Evolutionary conservation across 2,329 filamentous ascomycete species (phyloP), one percentile per base, ranked within the genome.

Genomic region (Phoma sp.): DNA sequence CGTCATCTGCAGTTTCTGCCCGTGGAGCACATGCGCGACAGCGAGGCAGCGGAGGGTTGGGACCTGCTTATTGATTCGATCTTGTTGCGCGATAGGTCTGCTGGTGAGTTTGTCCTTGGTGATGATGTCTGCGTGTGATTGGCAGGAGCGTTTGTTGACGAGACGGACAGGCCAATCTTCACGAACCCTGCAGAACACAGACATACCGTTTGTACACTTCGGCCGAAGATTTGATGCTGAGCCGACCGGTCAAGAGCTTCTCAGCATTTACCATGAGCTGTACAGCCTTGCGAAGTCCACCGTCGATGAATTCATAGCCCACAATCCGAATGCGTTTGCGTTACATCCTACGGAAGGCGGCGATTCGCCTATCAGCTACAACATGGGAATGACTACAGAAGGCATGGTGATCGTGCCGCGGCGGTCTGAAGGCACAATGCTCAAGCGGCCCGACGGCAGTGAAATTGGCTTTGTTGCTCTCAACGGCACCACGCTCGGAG

Each of bases 1-100:
- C 75, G 89, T 4, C 89, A 91, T 65, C 72, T 91, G 24, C 89
- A 91, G 70, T 80, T 91, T n/a, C 73, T 91, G 3, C 87, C 87
- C 0, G 79, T 90, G 0, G 79, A 82, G 7, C 75, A 79, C 14
- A 90, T 91, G 87, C 79, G 75, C 32, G 85, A 68, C 9, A 61
- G 72, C 27, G 69, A 73, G 11, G 66, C 68, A 4, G 57, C 65
- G 3, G 54, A 65, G 9, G 64, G 58, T n/a, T 85, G 82, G 82
- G 62, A 68, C 22, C 74, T 81, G 8, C 67, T 84, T n/a, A 78
- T 83, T 39, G 80, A 83, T 49, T 30, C 65, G 11, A 72, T 79
- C 32, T 38, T 73, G 18, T 60, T 59, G 39, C 53, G 42, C 41
- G 45, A 55, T 8, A 45, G 52, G 22, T 25, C 36, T n/a, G 37